Base-by-base conservation (phyloP, 805 yeast genomes). In the Metschnikowia rubicola region DNA sequence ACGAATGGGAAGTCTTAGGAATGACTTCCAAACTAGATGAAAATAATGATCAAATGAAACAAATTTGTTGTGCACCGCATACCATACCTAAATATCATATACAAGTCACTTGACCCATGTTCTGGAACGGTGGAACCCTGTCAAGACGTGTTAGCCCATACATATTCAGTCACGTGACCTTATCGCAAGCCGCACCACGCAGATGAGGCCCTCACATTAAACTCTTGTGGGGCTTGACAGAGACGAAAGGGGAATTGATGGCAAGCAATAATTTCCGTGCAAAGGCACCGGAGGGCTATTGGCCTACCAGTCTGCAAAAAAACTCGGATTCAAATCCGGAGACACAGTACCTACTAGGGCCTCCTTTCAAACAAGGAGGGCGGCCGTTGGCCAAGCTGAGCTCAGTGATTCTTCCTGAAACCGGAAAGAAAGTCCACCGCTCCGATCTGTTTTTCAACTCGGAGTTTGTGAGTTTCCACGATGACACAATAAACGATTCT, bases 351-450 rank as follows among this genome's bases (percentile, higher is more conserved):
- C 41, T 45, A 30, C 42, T 45, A 35, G 40, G 48, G 10, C 11
- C 41, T n/a, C 44, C 48, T n/a, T 11, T 15, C 9, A 13, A 13
- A 26, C 39, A n/a, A 10, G 8, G 5, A 17, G 37, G 31, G 26
- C 44, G 40, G 8, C 39, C 31, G 7, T 46, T 50, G 48, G 50
- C 53, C 40, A 54, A 65, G 39, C 60, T 53, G 47, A 62, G 64
- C 39, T 67, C 74, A 11, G 75, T 72, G 10, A 72, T 72, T 35
- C 46, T 72, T 17, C 70, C 77, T 6, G 53, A 53, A 5, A 63
- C 74, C 2, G 77, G 76, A 1, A 67, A 67, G 47, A 56, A 68
- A 38, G 74, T 71, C 2, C 68, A 63, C 32, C 58, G 75, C 29
- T 47, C 65, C 2, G 44, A 67, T 17, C 64, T 73, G 17, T 61